Conservation (phyloP, 108 stramenopile species). For the Fistulifera solaris region DNA sequence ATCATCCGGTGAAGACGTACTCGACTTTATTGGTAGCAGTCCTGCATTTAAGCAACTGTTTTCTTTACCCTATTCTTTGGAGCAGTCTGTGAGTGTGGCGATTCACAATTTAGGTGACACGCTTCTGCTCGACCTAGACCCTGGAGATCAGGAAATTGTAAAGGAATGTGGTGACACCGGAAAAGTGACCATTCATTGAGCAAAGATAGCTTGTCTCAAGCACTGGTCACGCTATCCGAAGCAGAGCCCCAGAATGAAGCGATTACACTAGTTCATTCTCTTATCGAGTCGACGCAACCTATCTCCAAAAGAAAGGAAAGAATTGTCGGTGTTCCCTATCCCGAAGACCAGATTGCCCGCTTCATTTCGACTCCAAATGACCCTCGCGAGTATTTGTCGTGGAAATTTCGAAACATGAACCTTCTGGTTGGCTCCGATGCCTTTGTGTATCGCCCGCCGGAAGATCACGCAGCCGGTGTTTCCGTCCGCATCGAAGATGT, state of each 20-base stretch:
- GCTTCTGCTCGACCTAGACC: conserved; percentile 53
- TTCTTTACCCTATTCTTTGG: conserved; percentile 50
- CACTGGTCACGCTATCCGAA: neutral
- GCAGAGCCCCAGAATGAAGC: conserved; percentile 1
- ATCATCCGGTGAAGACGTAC: neutral
- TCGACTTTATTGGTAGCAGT: conserved; percentile 70
- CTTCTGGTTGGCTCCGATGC: conserved; percentile 71
- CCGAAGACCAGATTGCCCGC: conserved; percentile 23
- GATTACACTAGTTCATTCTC: conserved; percentile 2
- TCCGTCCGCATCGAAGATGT: conserved; percentile 54
- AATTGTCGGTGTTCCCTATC: conserved; percentile 25
- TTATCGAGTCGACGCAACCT: conserved; percentile 10
- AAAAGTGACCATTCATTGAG: neutral
- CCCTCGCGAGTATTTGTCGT: conserved; percentile 54
- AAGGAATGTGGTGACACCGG: neutral
- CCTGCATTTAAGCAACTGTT: conserved; percentile 61
- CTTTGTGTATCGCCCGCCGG: conserved; percentile 22
- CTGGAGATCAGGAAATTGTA: conserved; percentile 7
- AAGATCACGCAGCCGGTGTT: conserved; percentile 11
- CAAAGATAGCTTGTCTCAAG: conserved; percentile 8
- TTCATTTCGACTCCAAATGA: conserved; percentile 23
- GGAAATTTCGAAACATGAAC: conserved; percentile 72
- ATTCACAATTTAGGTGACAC: conserved; percentile 72
- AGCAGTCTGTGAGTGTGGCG: conserved; percentile 45
- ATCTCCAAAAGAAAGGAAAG: conserved; percentile 9